phyloP scores from a whole-genome alignment of 192 early-diverging fungal genomes.

The Linderina pennispora region DNA sequence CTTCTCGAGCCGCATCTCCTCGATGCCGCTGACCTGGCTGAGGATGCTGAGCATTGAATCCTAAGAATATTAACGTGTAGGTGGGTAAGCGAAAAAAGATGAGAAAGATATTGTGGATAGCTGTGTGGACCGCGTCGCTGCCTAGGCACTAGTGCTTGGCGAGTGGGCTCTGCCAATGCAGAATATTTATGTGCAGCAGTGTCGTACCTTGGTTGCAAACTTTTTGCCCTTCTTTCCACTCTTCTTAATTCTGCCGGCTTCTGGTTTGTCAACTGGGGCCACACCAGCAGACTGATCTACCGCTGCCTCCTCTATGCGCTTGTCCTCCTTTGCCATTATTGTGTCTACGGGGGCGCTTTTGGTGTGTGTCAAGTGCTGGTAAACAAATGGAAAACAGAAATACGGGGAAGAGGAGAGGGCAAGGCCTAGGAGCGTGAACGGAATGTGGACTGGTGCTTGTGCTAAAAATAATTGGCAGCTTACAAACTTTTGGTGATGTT shows the following conservation, averaged over 20 bases:
- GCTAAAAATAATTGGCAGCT: no score
- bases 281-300: not conserved
- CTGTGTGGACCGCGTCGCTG: no score
- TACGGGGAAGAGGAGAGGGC: no score
- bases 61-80: not conserved
- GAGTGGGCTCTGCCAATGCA: not conserved
- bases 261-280: not conserved
- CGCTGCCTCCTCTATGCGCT: not conserved
- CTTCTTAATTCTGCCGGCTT: not conserved
- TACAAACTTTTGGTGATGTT: no score
- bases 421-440: no score
- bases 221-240: not conserved
- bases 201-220: not conserved
- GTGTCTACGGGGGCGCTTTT: no score
- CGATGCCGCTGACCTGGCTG: constrained; percentile 28
- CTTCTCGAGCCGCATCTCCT: constrained; percentile 24
- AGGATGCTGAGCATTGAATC: constrained; percentile 33
- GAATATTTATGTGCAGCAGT: not conserved
- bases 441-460: no score
- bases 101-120: no score
- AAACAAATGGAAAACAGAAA: not conserved
- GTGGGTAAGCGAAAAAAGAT: not conserved
- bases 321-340: not conserved
- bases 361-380: not conserved
- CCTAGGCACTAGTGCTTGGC: not conserved